These are phyloP conservation scores for Umbelopsis sp. DNA, from an alignment of 192 early-diverging fungal species.

Conservation along the genomic window DNA sequence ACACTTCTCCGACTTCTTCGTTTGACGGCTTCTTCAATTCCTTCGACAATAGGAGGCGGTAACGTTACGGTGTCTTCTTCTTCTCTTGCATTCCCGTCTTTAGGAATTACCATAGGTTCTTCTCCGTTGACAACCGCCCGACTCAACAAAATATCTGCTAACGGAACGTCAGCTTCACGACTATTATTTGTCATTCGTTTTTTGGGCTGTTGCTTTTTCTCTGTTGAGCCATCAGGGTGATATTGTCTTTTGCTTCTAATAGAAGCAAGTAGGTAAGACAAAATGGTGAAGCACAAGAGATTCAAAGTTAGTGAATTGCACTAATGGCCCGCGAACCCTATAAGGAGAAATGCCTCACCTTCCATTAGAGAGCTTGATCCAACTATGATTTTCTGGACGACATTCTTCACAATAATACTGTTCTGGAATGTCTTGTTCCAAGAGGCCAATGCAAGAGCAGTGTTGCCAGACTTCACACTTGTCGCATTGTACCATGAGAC, in stretches of 20 bases:
- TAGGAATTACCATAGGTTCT: slow-evolving; percentile 1
- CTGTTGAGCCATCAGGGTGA: slow-evolving; percentile 17
- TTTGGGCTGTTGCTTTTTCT: slow-evolving; percentile 46
- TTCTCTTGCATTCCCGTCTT: background rate
- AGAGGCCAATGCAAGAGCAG: slow-evolving; percentile 50
- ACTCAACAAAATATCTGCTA: slow-evolving; percentile 45
- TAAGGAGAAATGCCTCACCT: slow-evolving; percentile 25
- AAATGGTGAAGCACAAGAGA: background rate
- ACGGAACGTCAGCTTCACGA: slow-evolving; percentile 52
- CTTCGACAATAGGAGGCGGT: slow-evolving; percentile 15
- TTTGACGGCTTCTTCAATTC: slow-evolving; percentile 15
- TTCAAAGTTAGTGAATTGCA: background rate
- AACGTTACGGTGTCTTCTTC: background rate
- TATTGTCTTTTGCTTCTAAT: slow-evolving; percentile 27
- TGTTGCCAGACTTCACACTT: slow-evolving; percentile 59
- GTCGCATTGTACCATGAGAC: slow-evolving; percentile 54
- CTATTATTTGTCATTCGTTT: slow-evolving; percentile 58
- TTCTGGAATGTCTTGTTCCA: slow-evolving; percentile 49
- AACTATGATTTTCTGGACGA: slow-evolving; percentile 46
- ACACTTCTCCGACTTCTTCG: slow-evolving; percentile 20
- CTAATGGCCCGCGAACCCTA: background rate
- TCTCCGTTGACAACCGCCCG: slow-evolving; percentile 10
- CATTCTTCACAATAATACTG: slow-evolving; percentile 53
- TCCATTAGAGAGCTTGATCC: slow-evolving; percentile 35
- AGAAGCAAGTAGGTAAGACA: background rate